Percentiles rank a stretch among this genome's conserved stretches.
phyloP scores from a whole-genome alignment of 768 basidiomycete species.

The Termitomyces sp. region DNA sequence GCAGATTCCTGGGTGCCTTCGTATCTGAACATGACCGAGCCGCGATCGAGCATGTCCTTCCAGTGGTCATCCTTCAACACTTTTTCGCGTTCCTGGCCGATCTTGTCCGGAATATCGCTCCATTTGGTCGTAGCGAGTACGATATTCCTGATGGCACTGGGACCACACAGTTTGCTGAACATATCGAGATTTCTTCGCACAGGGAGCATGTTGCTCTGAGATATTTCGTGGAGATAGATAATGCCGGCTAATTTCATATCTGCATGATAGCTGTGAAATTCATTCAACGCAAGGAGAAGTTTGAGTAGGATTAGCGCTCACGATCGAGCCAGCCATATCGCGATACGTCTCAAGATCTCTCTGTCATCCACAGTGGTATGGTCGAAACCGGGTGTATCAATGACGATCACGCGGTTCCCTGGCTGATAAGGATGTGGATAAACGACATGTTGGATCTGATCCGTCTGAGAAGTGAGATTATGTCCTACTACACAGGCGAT shows the following conservation, averaged over 20 bases:
- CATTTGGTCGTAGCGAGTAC: constrained; percentile 46
- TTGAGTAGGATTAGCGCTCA: not conserved
- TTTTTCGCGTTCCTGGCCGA: constrained; percentile 10
- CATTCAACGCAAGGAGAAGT: not conserved
- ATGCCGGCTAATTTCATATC: constrained; percentile 21
- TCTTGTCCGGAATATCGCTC: constrained; percentile 23
- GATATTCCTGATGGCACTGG: constrained; percentile 37
- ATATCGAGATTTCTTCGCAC: constrained; percentile 38
- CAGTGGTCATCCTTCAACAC: constrained; percentile 9
- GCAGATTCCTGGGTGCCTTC: constrained; percentile 8
- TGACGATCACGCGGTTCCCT: constrained; percentile 10
- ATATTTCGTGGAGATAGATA: constrained; percentile 24
- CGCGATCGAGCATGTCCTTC: constrained; percentile 9
- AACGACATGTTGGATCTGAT: constrained; percentile 14
- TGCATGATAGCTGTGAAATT: constrained; percentile 16
- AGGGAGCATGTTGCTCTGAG: constrained; percentile 31
- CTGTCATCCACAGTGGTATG: constrained; percentile 16
- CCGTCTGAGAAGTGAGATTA: constrained; percentile 13
- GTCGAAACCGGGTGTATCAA: constrained; percentile 19
- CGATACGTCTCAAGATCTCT: constrained; percentile 16
- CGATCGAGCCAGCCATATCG: constrained; percentile 16
- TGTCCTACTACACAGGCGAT: constrained; percentile 10
- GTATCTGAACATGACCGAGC: constrained; percentile 8
- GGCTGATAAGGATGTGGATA: constrained; percentile 9
- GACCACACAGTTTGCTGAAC: constrained; percentile 44